Evolutionary conservation across 2,329 filamentous ascomycete genomes (phyloP), one percentile per base, ranked within the genome.

Genomic region (Thelonectria rubi): DNA sequence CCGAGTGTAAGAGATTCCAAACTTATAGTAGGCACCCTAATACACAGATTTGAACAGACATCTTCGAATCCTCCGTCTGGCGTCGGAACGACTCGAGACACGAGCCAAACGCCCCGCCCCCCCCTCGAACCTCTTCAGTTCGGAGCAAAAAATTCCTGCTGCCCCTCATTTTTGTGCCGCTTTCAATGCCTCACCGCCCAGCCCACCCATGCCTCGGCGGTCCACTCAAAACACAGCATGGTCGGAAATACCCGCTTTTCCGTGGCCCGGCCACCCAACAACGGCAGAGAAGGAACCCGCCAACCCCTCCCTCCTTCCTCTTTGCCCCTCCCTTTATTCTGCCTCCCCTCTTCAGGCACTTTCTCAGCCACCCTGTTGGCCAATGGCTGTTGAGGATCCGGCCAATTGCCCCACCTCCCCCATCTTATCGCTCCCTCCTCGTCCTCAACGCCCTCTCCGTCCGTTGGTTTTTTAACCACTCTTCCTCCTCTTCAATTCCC

Each of bases 121-220:
- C 26, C 15, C 54, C 39, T 37, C 34, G 39, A 24, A 40, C 37
- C 48, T 58, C 30, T 17, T 43, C 40, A 43, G n/a, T 37, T 45
- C 42, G 51, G 51, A 54, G 43, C 30, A 63, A 68, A 73, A 71
- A 71, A 67, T 73, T 14, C 12, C 70, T 72, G 65, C 70, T 72
- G 65, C 69, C 69, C 72, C 69, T 71, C 67, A 66, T n/a, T 72
- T 71, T 68, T 70, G 65, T 66, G 57, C 57, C 57, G 51, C 37
- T 10, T 34, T n/a, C 21, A 17, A 58, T 58, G 43, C 63, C 65
- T 71, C 71, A 72, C 68, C 71, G 65, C 68, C 70, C 67, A 65
- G 52, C 60, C 50, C 63, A 65, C 37, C 55, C 39, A 24, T 17
- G 4, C 14, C 10, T 34, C 24, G 26, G 26, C 14, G 30, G 14